These are phyloP conservation scores for Geosmithia flava DNA, from an alignment of 2,329 filamentous ascomycete species.

Conservation along the genomic window DNA sequence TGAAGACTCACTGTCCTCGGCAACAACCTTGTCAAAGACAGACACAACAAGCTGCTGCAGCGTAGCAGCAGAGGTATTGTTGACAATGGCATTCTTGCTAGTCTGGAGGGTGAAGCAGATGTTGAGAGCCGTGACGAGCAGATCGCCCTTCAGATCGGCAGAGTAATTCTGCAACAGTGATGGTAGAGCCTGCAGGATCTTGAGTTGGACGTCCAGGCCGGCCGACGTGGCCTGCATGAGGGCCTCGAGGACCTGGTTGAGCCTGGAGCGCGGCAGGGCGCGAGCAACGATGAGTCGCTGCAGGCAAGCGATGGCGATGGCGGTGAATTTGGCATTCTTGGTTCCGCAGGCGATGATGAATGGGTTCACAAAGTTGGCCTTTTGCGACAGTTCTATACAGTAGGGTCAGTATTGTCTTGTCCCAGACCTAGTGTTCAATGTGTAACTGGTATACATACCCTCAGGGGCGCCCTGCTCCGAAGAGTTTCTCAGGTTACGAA, in stretches of 20 bases:
- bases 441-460: conserved; percentile 11
- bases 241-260: conserved; percentile 80
- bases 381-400: conserved; percentile 63
- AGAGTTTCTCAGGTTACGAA: conserved; percentile 41
- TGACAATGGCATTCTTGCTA: conserved; percentile 87
- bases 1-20: conserved; percentile 59
- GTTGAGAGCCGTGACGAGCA: conserved; percentile 72
- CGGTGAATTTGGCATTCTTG: conserved; percentile 80
- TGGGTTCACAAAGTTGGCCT: conserved; percentile 76
- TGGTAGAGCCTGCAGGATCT: conserved; percentile 85
- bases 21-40: conserved; percentile 81
- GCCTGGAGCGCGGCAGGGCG: conserved; percentile 64
- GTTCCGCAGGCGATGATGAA: conserved; percentile 90
- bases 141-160: conserved; percentile 63
- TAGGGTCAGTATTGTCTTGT: conserved; percentile 5
- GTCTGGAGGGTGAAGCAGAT: conserved; percentile 86
- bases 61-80: conserved; percentile 92
- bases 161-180: conserved; percentile 86
- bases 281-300: conserved; percentile 77
- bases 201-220: conserved; percentile 81
- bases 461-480: conserved; percentile 25
- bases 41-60: conserved; percentile 86
- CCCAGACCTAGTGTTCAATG: neutral
- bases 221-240: conserved; percentile 75
- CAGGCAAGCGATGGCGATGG: conserved; percentile 76